These are phyloP conservation scores for Crucibulum laeve DNA, from an alignment of 768 basidiomycete genomes.

Conservation along the genomic window DNA sequence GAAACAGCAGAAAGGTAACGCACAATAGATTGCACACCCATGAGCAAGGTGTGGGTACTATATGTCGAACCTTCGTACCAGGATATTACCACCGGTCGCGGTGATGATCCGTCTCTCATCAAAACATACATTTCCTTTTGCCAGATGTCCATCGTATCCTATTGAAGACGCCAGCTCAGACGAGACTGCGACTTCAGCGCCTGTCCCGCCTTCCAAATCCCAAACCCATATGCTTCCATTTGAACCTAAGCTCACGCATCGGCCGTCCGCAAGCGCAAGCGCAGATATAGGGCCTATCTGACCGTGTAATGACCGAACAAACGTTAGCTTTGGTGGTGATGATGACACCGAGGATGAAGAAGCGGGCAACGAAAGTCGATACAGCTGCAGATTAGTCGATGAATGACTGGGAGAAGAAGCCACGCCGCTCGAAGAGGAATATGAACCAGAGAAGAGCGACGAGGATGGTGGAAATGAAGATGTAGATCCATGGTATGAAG, in stretches of 20 bases:
- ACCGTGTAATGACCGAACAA: slow-evolving; percentile 69
- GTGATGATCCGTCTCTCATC: slow-evolving; percentile 74
- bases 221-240: slow-evolving; percentile 83
- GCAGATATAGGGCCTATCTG: slow-evolving; percentile 63
- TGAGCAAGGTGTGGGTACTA: slow-evolving; percentile 19
- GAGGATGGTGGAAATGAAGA: slow-evolving; percentile 18
- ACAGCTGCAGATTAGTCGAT: slow-evolving; percentile 63
- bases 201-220: slow-evolving; percentile 68
- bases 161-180: slow-evolving; percentile 14
- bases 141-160: slow-evolving; percentile 11
- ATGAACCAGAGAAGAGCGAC: slow-evolving; percentile 6
- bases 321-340: slow-evolving; percentile 60
- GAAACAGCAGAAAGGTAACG: too few relatives aligned
- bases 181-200: slow-evolving; percentile 35
- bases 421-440: slow-evolving; percentile 1
- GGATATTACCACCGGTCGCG: slow-evolving; percentile 33
- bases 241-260: slow-evolving; percentile 70
- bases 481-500: slow-evolving; percentile 5
- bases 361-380: slow-evolving; percentile 61
- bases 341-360: slow-evolving; percentile 41
- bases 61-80: slow-evolving; percentile 56
- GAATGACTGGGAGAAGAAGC: slow-evolving; percentile 23
- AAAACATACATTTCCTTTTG: slow-evolving; percentile 53
- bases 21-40: too few relatives aligned
- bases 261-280: slow-evolving; percentile 74